Evolutionary conservation across 2,329 filamentous ascomycete species (phyloP), one percentile per base, ranked within the genome.

Genomic region (Alternaria atra): DNA sequence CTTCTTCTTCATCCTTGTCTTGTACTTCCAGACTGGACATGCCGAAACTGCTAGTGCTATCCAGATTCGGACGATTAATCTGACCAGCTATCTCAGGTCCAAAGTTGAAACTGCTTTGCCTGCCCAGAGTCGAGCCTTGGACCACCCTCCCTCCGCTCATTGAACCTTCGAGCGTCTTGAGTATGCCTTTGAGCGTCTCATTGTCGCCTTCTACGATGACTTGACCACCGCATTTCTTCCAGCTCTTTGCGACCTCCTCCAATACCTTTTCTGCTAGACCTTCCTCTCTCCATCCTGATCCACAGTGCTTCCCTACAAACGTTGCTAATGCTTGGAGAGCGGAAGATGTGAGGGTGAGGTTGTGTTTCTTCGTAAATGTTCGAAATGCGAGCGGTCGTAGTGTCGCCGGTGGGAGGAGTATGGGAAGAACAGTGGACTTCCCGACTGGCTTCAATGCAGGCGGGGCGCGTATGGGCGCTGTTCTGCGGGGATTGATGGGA

Each of bases 321-420:
- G 87, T 86, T 20, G 95, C 94, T 32, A 99, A 85, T 47, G 91
- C 88, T 77, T 94, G 90, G 5, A 99, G 83, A 0, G 95, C 93
- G 0, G 93, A 89, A 0, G 94, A 95, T 7, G 92, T 94, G 54
- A 99, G 87, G 0, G 94, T 98, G 57, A 99, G 84, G 70, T 94
- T 96, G 80, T 99, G 93, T 75, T 98, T 99, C 80, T 97, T 97
- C 2, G 95, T 99, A 68, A 99, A 97, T 0, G 92, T 96, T 47
- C 95, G 89, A 75, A 99, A 98, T 8, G 95, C 96, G 20, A 98
- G 85, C 2, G 95, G 94, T 64, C 96, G 87, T 40, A 99, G 83
- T 0, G 92, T 96, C 9, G 93, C 88, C 0, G 94, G 91, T 4
- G 94, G 94, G 5, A 99, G 89, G 35, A 97, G 85, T 58, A 99